Conservation (phyloP, 257 asterid species). For the Salvia hispanica region DNA sequence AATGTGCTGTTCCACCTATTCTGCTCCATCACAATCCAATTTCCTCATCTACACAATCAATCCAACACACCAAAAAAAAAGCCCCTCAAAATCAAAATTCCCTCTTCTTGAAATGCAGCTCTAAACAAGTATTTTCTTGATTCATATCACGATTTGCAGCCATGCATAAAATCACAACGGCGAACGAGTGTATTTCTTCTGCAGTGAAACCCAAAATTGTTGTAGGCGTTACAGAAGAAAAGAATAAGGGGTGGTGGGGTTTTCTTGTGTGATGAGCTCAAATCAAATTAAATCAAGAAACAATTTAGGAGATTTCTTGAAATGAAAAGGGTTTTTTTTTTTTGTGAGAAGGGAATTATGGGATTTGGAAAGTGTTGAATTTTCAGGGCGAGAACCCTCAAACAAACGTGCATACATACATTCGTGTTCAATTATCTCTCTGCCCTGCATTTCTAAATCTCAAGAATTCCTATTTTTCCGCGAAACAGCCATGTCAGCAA, state of each 20-base stretch:
- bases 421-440: conserved; percentile 33
- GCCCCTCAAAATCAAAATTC: conserved; percentile 31
- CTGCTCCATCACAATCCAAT: conserved; percentile 46
- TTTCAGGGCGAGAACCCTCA: conserved; percentile 41
- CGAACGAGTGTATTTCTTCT: neutral
- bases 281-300: conserved; percentile 36
- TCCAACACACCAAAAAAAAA: neutral
- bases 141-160: conserved; percentile 31
- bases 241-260: neutral
- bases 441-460: conserved; percentile 33
- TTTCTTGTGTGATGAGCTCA: conserved; percentile 27
- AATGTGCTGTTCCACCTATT: conserved; percentile 40
- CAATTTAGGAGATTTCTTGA: conserved; percentile 26
- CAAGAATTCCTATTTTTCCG: conserved; percentile 45
- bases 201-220: conserved; percentile 28
- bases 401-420: conserved; percentile 51
- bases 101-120: conserved; percentile 26
- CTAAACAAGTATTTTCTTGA: conserved; percentile 30
- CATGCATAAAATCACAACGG: conserved; percentile 33
- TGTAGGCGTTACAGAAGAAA: conserved; percentile 9
- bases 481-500: conserved; percentile 59
- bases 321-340: conserved; percentile 44
- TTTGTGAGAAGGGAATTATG: conserved; percentile 38
- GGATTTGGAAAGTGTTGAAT: conserved; percentile 49
- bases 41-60: conserved; percentile 47